Evolutionary conservation across 129 eudicot species (phyloP).

Genomic region (Flaveria bidentis): DNA sequence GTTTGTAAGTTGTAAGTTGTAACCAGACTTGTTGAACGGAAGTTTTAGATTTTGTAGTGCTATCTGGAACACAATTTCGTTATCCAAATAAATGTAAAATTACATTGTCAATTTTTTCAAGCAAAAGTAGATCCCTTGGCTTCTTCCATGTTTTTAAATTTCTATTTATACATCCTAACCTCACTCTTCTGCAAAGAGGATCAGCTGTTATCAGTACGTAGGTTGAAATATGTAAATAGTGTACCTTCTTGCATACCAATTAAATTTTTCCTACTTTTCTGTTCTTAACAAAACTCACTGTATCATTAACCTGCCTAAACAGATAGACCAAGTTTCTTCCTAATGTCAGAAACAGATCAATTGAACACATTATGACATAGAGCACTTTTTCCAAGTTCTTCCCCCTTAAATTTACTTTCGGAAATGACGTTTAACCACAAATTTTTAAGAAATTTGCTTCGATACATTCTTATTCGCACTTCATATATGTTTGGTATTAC

Average conservation of each 20-base stretch:
- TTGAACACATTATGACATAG: not conserved
- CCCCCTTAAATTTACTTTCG: not conserved
- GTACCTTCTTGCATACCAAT: not conserved
- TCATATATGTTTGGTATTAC: conserved; percentile 11
- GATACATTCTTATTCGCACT: not conserved
- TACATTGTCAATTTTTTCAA: not conserved
- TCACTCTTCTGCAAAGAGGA: not conserved
- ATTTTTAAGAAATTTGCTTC: not conserved
- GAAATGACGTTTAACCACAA: not conserved
- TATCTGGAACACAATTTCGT: not conserved
- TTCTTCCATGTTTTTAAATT: not conserved
- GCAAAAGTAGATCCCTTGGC: not conserved
- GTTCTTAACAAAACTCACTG: not conserved
- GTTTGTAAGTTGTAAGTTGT: not conserved
- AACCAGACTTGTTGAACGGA: not conserved
- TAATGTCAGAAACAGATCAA: not conserved
- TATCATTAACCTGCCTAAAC: not conserved
- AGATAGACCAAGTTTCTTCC: not conserved
- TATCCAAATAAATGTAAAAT: not conserved
- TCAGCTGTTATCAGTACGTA: not conserved
- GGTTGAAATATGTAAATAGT: not conserved
- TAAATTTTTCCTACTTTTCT: not conserved
- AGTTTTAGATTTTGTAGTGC: not conserved
- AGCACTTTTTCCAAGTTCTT: not conserved
- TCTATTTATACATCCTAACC: not conserved